Evolutionary conservation across 257 asterid species (phyloP), one percentile per base, ranked within the genome.

Genomic region (Leonotis leonurus): DNA sequence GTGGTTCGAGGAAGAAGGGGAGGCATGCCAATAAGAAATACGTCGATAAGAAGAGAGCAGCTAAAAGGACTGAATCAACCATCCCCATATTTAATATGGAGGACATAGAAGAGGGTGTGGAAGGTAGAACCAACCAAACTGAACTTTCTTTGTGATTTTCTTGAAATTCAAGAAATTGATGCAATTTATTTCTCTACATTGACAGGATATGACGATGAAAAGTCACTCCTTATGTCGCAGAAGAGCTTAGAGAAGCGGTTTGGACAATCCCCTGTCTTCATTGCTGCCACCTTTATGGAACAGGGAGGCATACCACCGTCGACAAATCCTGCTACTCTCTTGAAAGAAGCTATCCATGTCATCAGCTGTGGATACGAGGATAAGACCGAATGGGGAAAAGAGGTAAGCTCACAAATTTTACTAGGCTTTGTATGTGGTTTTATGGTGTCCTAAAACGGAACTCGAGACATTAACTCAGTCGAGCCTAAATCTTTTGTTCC

Each of bases 341-440:
- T 92, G 73, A 89, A 85, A 77, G 99, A 92, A 83, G 99, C 99
- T 52, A 92, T 92, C 63, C 99, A 92, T 68, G 99, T 92, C 62
- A 86, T 92, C 54, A 92, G 97, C 64, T 92, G 99, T 75, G 97
- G 97, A 39, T 92, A 89, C 1, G 99, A 92, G 72, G 97, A 89
- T 77, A 92, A 92, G 68, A 81, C 95, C 2, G 97, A 92, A 62
- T 92, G 99, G 99, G 99, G 97, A 59, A 83, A 86, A 85, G 99
- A 89, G 96, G 99, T 92, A 27, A n/a, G n/a, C n/a, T n/a, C 56
- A 2, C 37, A 40, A 32, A 11, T 50, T 24, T 36, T 9, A 3
- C 22, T 46, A 27, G 21, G 11, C 63, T 26, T 33, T 8, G 1
- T 22, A 22, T 16, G 12, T 40, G 52, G 22, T 61, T 60, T 49